Evolutionary conservation across 192 early-diverging fungal genomes (phyloP).

Genomic region (Entomortierella lignicola): DNA sequence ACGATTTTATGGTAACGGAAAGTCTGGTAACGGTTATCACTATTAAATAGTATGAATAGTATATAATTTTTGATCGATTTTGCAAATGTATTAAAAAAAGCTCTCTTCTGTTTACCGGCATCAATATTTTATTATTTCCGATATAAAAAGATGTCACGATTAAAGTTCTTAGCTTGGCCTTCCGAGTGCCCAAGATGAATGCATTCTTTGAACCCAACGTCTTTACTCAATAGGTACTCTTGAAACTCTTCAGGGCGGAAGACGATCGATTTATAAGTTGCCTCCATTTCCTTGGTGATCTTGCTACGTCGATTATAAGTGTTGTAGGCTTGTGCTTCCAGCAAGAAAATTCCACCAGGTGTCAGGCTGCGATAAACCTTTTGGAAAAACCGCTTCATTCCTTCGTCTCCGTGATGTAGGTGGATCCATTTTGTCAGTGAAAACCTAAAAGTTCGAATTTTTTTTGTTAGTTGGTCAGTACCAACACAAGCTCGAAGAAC

Average conservation of each 20-base stretch:
- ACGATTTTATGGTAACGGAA: conserved; percentile 4
- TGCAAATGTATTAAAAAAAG: background rate
- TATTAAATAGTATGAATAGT: background rate
- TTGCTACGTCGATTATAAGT: conserved; percentile 65
- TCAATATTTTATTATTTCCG: conserved; percentile 21
- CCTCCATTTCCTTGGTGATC: conserved; percentile 45
- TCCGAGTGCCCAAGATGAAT: conserved; percentile 32
- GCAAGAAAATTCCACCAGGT: conserved; percentile 70
- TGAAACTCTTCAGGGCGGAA: conserved; percentile 57
- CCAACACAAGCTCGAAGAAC: no score
- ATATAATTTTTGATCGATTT: no score
- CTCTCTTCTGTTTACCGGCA: background rate
- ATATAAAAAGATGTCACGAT: conserved; percentile 34
- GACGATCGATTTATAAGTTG: conserved; percentile 49
- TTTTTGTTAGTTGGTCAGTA: background rate
- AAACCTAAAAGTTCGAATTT: conserved; percentile 44
- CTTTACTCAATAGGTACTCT: conserved; percentile 44
- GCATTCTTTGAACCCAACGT: conserved; percentile 54
- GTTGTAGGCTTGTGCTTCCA: conserved; percentile 76
- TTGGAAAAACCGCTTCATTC: conserved; percentile 73
- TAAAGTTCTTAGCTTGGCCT: conserved; percentile 36
- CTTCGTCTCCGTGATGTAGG: conserved; percentile 76
- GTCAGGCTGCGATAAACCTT: conserved; percentile 68
- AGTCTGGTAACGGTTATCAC: conserved; percentile 15
- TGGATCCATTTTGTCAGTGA: conserved; percentile 89